Evolutionary conservation across 116 monocot genomes (phyloP).

Genomic region (Trichopus zeylanicus): DNA sequence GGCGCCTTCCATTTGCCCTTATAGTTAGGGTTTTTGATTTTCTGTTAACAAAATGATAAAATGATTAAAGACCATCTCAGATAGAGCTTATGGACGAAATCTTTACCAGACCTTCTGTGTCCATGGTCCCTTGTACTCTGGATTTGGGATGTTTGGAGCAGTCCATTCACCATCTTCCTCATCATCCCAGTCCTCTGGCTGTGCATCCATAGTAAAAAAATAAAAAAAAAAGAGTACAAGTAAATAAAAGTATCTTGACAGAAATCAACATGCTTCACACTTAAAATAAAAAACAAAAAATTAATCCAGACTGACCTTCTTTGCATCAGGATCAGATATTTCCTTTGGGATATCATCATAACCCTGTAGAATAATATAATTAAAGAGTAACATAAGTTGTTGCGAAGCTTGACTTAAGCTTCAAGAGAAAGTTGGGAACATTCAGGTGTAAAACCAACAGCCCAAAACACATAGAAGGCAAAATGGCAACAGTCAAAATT

Average conservation of each 20-base stretch:
- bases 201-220: too few relatives aligned
- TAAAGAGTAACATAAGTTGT: too few relatives aligned
- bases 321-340: conserved; percentile 89
- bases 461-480: background rate
- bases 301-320: conserved; percentile 84
- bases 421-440: too few relatives aligned
- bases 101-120: conserved; percentile 62
- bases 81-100: background rate
- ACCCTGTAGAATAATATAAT: too few relatives aligned
- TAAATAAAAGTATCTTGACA: too few relatives aligned
- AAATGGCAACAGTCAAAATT: background rate
- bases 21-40: conserved; percentile 94
- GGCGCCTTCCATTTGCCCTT: conserved; percentile 97
- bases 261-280: too few relatives aligned
- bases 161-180: conserved; percentile 96
- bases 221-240: conserved; percentile 3
- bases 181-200: conserved; percentile 96
- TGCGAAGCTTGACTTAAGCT: too few relatives aligned
- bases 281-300: too few relatives aligned
- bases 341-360: conserved; percentile 90
- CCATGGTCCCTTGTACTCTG: conserved; percentile 93
- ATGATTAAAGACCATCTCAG: background rate
- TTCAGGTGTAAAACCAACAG: background rate
- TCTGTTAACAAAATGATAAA: conserved; percentile 29
- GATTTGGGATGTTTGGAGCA: conserved; percentile 83